A percentile compares a stretch with the other conserved stretches of the same genome.
These are phyloP conservation scores for Phlebiopsis gigantea DNA, from an alignment of 768 basidiomycete species.

Conservation along the genomic window DNA sequence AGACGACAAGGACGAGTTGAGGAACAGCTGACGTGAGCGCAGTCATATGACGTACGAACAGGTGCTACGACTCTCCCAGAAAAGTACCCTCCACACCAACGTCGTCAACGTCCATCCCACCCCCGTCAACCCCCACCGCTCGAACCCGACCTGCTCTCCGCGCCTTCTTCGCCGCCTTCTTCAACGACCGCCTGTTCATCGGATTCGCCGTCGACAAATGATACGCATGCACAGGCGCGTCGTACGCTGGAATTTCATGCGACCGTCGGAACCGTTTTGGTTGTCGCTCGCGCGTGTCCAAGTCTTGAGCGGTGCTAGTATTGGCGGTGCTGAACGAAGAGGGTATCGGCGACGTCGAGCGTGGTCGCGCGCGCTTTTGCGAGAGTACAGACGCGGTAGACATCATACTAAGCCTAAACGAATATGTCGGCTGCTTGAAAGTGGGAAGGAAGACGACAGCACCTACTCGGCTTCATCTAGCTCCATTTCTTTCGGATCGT, in stretches of 20 bases:
- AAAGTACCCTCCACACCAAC: conserved; percentile 18
- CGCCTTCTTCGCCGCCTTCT: conserved; percentile 59
- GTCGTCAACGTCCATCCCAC: conserved; percentile 31
- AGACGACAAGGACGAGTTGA: neutral
- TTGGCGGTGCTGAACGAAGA: conserved; percentile 6
- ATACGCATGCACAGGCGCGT: conserved; percentile 41
- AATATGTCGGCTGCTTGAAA: neutral
- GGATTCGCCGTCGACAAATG: conserved; percentile 55
- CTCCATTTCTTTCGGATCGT: conserved; percentile 25
- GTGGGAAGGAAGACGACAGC: neutral
- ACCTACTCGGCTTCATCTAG: conserved; percentile 38
- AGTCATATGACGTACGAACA: neutral
- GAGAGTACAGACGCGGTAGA: conserved; percentile 18
- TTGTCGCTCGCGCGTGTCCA: conserved; percentile 15
- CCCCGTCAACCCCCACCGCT: conserved; percentile 3
- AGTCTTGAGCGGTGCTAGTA: neutral
- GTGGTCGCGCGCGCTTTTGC: conserved; percentile 27
- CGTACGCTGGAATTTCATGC: conserved; percentile 44
- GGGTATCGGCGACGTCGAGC: conserved; percentile 23
- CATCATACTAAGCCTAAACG: conserved; percentile 11
- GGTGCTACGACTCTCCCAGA: neutral
- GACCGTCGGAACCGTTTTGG: conserved; percentile 60
- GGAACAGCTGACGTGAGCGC: neutral
- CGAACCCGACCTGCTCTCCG: conserved; percentile 43
- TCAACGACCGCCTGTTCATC: conserved; percentile 51